Percentiles rank a stretch among this genome's conserved stretches.
phyloP scores from a whole-genome alignment of 2,329 filamentous ascomycete species.

The Alternaria gaisen region DNA sequence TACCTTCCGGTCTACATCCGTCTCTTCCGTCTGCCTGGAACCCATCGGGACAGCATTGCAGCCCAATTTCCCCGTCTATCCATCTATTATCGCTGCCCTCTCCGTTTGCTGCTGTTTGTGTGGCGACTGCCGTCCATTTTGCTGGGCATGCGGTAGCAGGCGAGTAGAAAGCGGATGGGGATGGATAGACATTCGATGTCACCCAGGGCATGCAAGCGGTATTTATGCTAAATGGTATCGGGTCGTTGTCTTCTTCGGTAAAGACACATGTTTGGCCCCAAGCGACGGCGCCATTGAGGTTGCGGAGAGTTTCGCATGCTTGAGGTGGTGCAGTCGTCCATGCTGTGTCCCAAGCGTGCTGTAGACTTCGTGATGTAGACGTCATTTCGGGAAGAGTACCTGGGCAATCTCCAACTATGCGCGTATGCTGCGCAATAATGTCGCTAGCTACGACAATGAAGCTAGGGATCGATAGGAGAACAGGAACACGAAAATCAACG shows the following conservation, averaged over 20 bases:
- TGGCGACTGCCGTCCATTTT: conserved; percentile 31
- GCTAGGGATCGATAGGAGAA: neutral
- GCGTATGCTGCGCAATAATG: neutral
- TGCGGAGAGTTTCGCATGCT: conserved; percentile 31
- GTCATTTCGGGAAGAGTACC: conserved; percentile 15
- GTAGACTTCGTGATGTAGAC: conserved; percentile 23
- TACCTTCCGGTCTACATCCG: conserved; percentile 22
- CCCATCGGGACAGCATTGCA: conserved; percentile 34
- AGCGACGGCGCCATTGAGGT: conserved; percentile 17
- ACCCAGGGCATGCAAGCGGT: conserved; percentile 44
- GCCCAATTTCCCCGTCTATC: conserved; percentile 31
- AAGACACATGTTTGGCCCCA: conserved; percentile 94
- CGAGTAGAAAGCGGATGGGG: conserved; percentile 29
- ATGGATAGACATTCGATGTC: conserved; percentile 18
- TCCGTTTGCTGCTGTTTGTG: conserved; percentile 20
- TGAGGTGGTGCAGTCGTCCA: conserved; percentile 26
- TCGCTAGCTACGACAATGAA: neutral
- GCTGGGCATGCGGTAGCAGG: conserved; percentile 35
- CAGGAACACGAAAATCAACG: neutral
- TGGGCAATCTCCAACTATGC: neutral
- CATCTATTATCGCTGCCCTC: conserved; percentile 18
- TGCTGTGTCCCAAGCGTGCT: conserved; percentile 28
- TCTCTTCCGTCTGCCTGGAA: conserved; percentile 26
- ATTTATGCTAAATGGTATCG: conserved; percentile 83
- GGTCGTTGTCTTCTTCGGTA: conserved; percentile 72